Evolutionary conservation across 768 basidiomycete species (phyloP).

Genomic region (Amanita pallidorosea): DNA sequence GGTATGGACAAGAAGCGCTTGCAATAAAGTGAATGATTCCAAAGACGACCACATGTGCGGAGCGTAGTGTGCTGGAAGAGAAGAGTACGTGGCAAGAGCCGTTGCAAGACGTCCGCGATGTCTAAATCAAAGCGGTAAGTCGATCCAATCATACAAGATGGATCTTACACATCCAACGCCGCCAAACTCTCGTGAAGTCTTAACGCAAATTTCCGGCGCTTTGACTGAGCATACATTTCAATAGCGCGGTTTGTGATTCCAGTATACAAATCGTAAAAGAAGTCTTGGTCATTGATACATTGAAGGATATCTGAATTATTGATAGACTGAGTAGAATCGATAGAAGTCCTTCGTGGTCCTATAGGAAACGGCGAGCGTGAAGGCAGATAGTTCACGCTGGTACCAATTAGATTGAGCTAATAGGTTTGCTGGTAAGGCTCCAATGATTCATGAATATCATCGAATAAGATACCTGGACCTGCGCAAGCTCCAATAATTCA

Average conservation of each 20-base stretch:
- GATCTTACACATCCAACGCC: slow-evolving; percentile 75
- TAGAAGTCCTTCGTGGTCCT: slow-evolving; percentile 11
- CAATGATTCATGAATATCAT: neutral
- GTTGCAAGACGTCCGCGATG: slow-evolving; percentile 51
- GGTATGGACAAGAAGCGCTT: slow-evolving; percentile 59
- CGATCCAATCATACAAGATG: slow-evolving; percentile 2
- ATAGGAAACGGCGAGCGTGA: slow-evolving; percentile 50
- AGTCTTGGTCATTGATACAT: slow-evolving; percentile 41
- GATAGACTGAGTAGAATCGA: slow-evolving; percentile 25
- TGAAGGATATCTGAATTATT: slow-evolving; percentile 51
- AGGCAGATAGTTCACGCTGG: slow-evolving; percentile 65
- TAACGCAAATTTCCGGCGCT: slow-evolving; percentile 75
- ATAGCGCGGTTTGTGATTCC: slow-evolving; percentile 71
- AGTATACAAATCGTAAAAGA: slow-evolving; percentile 74
- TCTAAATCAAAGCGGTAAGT: slow-evolving; percentile 23
- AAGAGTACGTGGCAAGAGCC: slow-evolving; percentile 63
- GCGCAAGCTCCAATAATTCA: slow-evolving; percentile 84
- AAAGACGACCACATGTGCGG: slow-evolving; percentile 75
- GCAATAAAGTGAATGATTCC: slow-evolving; percentile 69
- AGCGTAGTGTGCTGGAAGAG: slow-evolving; percentile 79
- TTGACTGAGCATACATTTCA: slow-evolving; percentile 75
- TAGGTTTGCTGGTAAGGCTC: neutral
- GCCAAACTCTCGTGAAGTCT: slow-evolving; percentile 81
- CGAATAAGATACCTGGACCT: slow-evolving; percentile 53
- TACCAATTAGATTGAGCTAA: slow-evolving; percentile 81